phyloP scores from a whole-genome alignment of 192 early-diverging fungal genomes.

The Coemansia sp. region DNA sequence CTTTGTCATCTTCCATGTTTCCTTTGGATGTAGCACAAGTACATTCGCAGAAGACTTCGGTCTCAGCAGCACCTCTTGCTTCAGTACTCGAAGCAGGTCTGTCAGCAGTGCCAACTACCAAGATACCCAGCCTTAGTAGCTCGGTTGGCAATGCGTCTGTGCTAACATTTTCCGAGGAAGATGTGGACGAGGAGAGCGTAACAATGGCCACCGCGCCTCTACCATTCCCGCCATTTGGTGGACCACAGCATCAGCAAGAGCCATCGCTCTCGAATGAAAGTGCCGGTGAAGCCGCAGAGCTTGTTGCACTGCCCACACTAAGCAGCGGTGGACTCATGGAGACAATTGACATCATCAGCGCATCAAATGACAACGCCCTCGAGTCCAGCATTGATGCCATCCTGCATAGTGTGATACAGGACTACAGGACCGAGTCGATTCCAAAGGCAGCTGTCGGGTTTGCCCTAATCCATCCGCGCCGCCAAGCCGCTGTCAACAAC shows the following conservation, averaged over 20 bases:
- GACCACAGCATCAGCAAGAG: slow-evolving; percentile 23
- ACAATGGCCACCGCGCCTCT: slow-evolving; percentile 36
- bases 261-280: neutral
- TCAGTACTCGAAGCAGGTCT: neutral
- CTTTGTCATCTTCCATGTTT: neutral
- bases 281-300: neutral
- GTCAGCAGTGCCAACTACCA: neutral
- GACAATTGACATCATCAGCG: slow-evolving; percentile 38
- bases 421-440: slow-evolving; percentile 38
- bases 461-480: slow-evolving; percentile 49
- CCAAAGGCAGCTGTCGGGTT: slow-evolving; percentile 54
- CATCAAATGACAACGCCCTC: slow-evolving; percentile 30
- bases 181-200: slow-evolving; percentile 11
- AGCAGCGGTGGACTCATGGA: slow-evolving; percentile 9
- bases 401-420: slow-evolving; percentile 47
- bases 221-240: slow-evolving; percentile 44
- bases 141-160: neutral
- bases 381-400: slow-evolving; percentile 52
- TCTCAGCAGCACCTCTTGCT: neutral
- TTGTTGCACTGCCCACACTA: neutral
- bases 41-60: neutral
- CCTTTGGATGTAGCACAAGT: neutral
- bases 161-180: neutral
- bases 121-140: neutral
- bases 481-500: neutral